Conservation (phyloP, 2,329 filamentous ascomycete genomes). For the Hypoxylon sp. region DNA sequence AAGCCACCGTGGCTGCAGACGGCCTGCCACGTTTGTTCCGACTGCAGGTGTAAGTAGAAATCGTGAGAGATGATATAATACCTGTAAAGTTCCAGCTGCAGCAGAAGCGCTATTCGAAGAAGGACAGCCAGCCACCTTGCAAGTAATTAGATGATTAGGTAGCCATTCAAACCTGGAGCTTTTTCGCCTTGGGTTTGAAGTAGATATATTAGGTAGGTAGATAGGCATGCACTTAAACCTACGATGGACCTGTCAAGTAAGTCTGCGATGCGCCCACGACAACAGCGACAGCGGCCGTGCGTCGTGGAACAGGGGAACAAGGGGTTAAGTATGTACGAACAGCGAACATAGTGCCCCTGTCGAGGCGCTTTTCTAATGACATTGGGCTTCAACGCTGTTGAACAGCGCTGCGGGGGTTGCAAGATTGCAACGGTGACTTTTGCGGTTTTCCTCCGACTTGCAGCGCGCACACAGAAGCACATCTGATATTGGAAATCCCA, state of each 20-base stretch:
- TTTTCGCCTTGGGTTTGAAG: constrained; percentile 32
- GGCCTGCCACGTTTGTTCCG: constrained; percentile 37
- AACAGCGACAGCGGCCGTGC: constrained; percentile 28
- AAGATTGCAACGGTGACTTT: constrained; percentile 36
- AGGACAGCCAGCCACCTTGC: constrained; percentile 18
- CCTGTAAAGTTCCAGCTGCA: constrained; percentile 22
- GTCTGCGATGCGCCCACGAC: constrained; percentile 41
- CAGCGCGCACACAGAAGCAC: constrained; percentile 23
- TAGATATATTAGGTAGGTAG: constrained; percentile 34
- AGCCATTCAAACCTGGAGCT: constrained; percentile 28
- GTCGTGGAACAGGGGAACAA: constrained; percentile 22
- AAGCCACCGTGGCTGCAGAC: constrained; percentile 38
- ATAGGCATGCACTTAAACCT: constrained; percentile 27
- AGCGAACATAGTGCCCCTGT: constrained; percentile 34
- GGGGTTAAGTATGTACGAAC: constrained; percentile 16
- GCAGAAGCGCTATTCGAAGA: constrained; percentile 30
- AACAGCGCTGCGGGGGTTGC: constrained; percentile 34
- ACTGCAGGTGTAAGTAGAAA: constrained; percentile 35
- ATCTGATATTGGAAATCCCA: constrained; percentile 11
- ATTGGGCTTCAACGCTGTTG: constrained; percentile 40
- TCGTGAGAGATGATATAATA: constrained; percentile 21
- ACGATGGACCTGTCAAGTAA: constrained; percentile 36
- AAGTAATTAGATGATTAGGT: constrained; percentile 1
- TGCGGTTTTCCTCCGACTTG: constrained; percentile 37
- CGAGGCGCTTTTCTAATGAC: constrained; percentile 5